Conservation (phyloP, 306 rosid genomes). For the Morella rubra region DNA sequence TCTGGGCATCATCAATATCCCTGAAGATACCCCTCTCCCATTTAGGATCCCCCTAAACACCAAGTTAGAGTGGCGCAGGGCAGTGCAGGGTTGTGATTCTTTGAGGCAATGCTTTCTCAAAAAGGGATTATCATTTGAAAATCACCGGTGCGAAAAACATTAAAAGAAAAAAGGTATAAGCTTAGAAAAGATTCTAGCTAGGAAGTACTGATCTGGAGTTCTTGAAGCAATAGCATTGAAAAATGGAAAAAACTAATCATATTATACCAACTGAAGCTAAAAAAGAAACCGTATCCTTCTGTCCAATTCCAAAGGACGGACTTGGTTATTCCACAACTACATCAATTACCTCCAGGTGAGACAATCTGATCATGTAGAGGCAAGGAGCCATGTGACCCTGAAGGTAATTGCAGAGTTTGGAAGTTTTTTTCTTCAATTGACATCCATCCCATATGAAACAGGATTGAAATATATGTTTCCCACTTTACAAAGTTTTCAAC, state of each 20-base stretch:
- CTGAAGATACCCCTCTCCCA: neutral
- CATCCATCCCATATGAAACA: neutral
- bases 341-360: neutral
- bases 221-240: neutral
- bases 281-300: neutral
- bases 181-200: neutral
- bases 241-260: neutral
- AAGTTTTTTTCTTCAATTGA: neutral
- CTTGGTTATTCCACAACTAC: neutral
- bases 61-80: neutral
- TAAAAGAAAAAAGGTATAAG: too few species aligned
- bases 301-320: neutral
- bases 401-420: neutral
- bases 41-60: neutral
- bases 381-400: neutral
- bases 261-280: neutral
- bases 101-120: neutral
- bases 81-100: neutral
- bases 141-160: neutral
- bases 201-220: neutral
- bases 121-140: neutral
- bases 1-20: neutral
- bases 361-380: neutral
- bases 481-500: neutral
- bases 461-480: neutral